These are phyloP conservation scores for Stropharia rugosoannulata DNA, from an alignment of 768 basidiomycete genomes.

Conservation along the genomic window DNA sequence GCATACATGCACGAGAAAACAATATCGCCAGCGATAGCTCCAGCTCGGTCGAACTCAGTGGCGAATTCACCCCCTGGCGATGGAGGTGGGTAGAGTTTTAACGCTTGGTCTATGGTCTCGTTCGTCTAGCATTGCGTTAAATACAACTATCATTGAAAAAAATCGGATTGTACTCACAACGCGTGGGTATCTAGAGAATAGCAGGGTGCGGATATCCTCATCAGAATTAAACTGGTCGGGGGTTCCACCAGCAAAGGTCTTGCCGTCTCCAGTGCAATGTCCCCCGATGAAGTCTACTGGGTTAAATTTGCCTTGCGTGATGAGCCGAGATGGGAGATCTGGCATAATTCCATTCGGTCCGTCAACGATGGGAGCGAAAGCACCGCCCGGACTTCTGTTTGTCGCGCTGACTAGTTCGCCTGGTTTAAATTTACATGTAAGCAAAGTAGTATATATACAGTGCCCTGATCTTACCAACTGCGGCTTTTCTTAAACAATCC, in stretches of 20 bases:
- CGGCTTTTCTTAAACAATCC: conserved; percentile 35
- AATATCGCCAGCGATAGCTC: conserved; percentile 39
- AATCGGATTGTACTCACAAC: conserved; percentile 23
- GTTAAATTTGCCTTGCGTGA: conserved; percentile 21
- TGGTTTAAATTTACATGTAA: conserved; percentile 9
- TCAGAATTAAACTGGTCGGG: conserved; percentile 37
- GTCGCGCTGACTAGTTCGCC: conserved; percentile 38
- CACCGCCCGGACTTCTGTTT: conserved; percentile 31
- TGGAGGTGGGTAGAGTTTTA: conserved; percentile 38
- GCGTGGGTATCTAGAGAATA: conserved; percentile 33
- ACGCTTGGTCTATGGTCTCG: conserved; percentile 30
- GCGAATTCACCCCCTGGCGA: conserved; percentile 32
- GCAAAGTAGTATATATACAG: not conserved
- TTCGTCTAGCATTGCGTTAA: conserved; percentile 25
- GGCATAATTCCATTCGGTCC: conserved; percentile 35
- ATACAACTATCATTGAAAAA: not conserved
- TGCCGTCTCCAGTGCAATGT: conserved; percentile 44
- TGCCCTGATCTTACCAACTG: conserved; percentile 22
- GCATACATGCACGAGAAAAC: conserved; percentile 44
- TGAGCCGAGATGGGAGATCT: conserved; percentile 34
- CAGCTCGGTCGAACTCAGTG: conserved; percentile 39
- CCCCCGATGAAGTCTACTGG: conserved; percentile 42
- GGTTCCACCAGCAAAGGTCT: conserved; percentile 36
- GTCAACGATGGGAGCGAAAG: conserved; percentile 34
- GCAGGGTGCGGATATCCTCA: conserved; percentile 32